These are phyloP conservation scores for Xylaria curta DNA, from an alignment of 495 filamentous ascomycete species.

Conservation along the genomic window DNA sequence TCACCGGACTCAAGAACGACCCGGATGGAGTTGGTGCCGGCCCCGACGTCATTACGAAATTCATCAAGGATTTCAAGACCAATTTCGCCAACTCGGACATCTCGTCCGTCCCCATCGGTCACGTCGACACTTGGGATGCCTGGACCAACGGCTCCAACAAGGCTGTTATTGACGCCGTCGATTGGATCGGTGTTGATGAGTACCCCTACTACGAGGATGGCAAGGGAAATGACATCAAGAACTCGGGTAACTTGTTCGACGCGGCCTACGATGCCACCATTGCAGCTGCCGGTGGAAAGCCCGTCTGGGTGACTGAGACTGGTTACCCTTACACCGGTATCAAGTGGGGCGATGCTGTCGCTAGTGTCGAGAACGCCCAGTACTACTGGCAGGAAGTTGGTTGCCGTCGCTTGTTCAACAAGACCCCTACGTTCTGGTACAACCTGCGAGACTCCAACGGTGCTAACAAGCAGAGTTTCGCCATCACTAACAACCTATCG, in stretches of 20 bases:
- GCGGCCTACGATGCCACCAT: constrained; percentile 44
- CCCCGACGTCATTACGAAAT: constrained; percentile 48
- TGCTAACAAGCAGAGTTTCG: constrained; percentile 52
- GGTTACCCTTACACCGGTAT: constrained; percentile 55
- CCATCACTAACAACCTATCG: constrained; percentile 56
- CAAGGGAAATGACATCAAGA: constrained; percentile 54
- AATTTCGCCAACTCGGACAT: constrained; percentile 41
- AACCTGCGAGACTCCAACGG: constrained; percentile 55
- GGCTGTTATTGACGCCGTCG: constrained; percentile 53
- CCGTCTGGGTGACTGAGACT: constrained; percentile 61
- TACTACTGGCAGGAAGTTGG: constrained; percentile 75
- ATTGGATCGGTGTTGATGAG: constrained; percentile 58
- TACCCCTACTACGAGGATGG: constrained; percentile 60
- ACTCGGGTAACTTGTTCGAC: constrained; percentile 49
- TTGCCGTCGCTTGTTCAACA: constrained; percentile 68
- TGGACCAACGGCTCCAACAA: constrained; percentile 56
- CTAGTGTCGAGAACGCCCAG: constrained; percentile 68
- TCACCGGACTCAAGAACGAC: constrained; percentile 50
- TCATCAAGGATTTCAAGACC: constrained; percentile 58
- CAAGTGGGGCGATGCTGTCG: constrained; percentile 60
- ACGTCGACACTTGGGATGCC: constrained; percentile 59
- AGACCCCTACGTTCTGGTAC: constrained; percentile 71
- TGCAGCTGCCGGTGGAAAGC: constrained; percentile 46
- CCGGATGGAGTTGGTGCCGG: constrained; percentile 48
- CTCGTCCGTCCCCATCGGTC: constrained; percentile 51